phyloP scores from a whole-genome alignment of 179 eudicot genomes.

The Beta lomatogona region DNA sequence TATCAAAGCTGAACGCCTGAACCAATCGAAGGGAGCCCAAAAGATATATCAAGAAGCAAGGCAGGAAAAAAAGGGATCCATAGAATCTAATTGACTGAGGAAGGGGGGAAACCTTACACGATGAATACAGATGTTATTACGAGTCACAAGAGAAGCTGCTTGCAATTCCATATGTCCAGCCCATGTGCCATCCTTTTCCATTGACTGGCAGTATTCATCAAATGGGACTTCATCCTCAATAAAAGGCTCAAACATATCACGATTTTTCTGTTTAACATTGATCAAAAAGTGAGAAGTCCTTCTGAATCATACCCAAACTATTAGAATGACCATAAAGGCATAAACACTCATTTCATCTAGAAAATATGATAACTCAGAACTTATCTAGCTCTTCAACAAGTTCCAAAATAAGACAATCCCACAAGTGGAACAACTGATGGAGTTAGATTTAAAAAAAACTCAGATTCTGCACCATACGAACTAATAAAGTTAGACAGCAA shows the following conservation, averaged over 20 bases:
- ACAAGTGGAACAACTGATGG: background rate
- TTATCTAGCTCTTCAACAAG: background rate
- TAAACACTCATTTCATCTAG: background rate
- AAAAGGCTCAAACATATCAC: slow-evolving; percentile 89
- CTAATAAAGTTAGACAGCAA: background rate
- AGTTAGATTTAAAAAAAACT: background rate
- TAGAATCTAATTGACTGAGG: background rate
- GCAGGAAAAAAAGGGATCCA: background rate
- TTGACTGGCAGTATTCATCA: slow-evolving; percentile 79
- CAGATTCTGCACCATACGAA: background rate
- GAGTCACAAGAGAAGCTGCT: slow-evolving; percentile 92
- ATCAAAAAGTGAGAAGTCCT: slow-evolving; percentile 20
- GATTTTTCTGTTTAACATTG: slow-evolving; percentile 53
- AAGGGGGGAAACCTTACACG: slow-evolving; percentile 45
- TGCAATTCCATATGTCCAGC: slow-evolving; percentile 98
- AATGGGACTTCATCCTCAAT: slow-evolving; percentile 92
- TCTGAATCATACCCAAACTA: background rate
- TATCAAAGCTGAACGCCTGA: background rate
- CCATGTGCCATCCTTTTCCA: slow-evolving; percentile 96
- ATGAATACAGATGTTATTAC: slow-evolving; percentile 84
- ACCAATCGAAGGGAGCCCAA: background rate
- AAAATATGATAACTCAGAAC: background rate
- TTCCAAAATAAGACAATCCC: background rate
- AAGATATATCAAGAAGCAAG: background rate
- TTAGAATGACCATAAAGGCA: background rate